Conservation (phyloP, 2,329 filamentous ascomycete genomes). For the Elsinoe australis region DNA sequence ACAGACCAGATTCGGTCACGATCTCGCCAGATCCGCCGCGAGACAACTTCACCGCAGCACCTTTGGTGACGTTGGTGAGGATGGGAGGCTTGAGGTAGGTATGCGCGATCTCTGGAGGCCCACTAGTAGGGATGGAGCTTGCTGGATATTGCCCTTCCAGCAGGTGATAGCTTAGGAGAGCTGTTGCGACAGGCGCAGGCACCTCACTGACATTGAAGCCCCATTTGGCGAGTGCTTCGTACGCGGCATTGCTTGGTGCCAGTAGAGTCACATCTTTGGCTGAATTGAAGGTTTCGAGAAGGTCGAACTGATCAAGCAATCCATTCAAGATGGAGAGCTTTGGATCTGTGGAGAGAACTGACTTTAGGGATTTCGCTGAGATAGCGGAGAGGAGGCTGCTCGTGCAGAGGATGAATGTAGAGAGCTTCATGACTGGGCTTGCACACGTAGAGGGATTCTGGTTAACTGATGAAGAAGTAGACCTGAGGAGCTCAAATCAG, state of each 20-base stretch:
- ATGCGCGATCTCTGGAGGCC: conserved; percentile 17
- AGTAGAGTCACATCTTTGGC: conserved; percentile 19
- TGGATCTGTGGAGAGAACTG: conserved; percentile 5
- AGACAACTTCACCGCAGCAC: conserved; percentile 20
- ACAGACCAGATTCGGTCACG: conserved; percentile 20
- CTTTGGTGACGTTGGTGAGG: conserved; percentile 18
- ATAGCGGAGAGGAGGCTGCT: conserved; percentile 1
- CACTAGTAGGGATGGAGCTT: conserved; percentile 10
- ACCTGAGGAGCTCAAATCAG: too few species aligned
- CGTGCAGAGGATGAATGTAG: neutral
- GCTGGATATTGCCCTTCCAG: conserved; percentile 18
- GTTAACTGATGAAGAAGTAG: too few species aligned
- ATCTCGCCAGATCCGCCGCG: conserved; percentile 8
- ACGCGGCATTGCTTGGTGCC: conserved; percentile 20
- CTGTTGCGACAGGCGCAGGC: conserved; percentile 19
- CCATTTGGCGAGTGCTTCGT: conserved; percentile 16
- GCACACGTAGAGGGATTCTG: neutral
- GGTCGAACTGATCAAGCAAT: conserved; percentile 19
- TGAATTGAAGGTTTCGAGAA: conserved; percentile 18
- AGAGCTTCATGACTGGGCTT: conserved; percentile 9
- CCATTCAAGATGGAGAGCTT: conserved; percentile 20
- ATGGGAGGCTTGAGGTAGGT: conserved; percentile 19
- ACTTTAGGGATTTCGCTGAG: conserved; percentile 10
- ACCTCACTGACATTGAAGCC: conserved; percentile 22
- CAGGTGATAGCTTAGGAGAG: conserved; percentile 21